phyloP scores from a whole-genome alignment of 345 rosid genomes.

The Clarkia xantiana region DNA sequence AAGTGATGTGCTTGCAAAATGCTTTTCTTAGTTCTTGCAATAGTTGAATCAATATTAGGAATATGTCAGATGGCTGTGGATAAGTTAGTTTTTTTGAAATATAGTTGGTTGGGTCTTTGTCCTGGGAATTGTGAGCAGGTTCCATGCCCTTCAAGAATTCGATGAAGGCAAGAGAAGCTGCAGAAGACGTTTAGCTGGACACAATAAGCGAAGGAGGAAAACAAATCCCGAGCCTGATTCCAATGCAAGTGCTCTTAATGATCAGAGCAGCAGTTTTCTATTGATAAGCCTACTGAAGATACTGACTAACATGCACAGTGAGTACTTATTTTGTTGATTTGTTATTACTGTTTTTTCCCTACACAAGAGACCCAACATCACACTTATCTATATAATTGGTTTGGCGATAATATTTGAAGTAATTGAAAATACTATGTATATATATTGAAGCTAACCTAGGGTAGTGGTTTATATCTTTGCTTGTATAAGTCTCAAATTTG shows the following conservation, averaged over 20 bases:
- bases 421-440: too few relatives aligned
- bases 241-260: constrained; percentile 41
- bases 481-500: too few relatives aligned
- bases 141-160: constrained; percentile 93
- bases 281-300: constrained; percentile 73
- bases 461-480: too few relatives aligned
- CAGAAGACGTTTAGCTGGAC: constrained; percentile 99
- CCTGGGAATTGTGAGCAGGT: constrained; percentile 27
- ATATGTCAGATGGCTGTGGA: too few relatives aligned
- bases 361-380: too few relatives aligned
- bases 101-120: too few relatives aligned
- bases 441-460: too few relatives aligned
- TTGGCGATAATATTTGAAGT: too few relatives aligned
- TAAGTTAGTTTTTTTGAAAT: too few relatives aligned
- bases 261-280: constrained; percentile 67
- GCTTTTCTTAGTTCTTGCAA: neutral
- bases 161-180: constrained; percentile 99
- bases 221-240: constrained; percentile 61
- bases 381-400: too few relatives aligned
- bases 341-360: too few relatives aligned
- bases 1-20: constrained; percentile 9
- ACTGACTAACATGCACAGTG: constrained; percentile 87
- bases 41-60: too few relatives aligned
- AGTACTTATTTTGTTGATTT: constrained; percentile 12
- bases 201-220: constrained; percentile 92